Evolutionary conservation across 2,329 filamentous ascomycete species (phyloP).

Genomic region (Lasiodiplodia gonubiensis): DNA sequence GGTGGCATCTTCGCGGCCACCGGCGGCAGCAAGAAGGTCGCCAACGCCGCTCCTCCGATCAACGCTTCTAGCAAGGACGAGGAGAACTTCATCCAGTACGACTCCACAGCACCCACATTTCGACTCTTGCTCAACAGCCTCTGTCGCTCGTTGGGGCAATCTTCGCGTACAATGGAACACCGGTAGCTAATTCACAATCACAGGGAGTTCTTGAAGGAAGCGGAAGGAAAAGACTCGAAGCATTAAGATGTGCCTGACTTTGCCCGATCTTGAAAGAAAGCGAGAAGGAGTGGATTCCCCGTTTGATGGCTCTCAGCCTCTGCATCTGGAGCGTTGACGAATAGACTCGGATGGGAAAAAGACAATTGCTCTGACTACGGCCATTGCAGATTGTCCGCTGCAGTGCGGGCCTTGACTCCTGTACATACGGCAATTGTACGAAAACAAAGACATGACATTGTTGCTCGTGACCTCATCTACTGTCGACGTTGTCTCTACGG

Average conservation of each 20-base stretch:
- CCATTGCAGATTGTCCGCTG: conserved; percentile 8
- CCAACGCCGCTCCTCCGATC: conserved; percentile 58
- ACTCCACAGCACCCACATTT: neutral
- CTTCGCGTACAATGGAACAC: neutral
- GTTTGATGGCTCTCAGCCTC: conserved; percentile 19
- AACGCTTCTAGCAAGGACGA: conserved; percentile 70
- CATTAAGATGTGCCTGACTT: conserved; percentile 7
- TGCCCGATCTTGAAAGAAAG: neutral
- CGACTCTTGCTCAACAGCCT: neutral
- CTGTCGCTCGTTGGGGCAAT: neutral
- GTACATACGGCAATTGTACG: conserved; percentile 25
- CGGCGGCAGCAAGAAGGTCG: conserved; percentile 50
- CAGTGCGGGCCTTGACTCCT: conserved; percentile 6
- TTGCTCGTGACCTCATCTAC: neutral
- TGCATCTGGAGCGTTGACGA: conserved; percentile 20
- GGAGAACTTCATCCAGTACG: conserved; percentile 72
- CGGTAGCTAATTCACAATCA: neutral
- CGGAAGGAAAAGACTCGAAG: conserved; percentile 41
- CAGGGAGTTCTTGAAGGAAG: conserved; percentile 48
- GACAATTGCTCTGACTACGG: conserved; percentile 13
- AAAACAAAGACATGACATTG: neutral
- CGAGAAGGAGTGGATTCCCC: conserved; percentile 5
- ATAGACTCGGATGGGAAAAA: conserved; percentile 21
- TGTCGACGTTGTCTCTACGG: neutral
- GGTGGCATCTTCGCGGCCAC: conserved; percentile 44